Conservation (phyloP, 2,329 filamentous ascomycete species). For the Colletotrichum salicis region DNA sequence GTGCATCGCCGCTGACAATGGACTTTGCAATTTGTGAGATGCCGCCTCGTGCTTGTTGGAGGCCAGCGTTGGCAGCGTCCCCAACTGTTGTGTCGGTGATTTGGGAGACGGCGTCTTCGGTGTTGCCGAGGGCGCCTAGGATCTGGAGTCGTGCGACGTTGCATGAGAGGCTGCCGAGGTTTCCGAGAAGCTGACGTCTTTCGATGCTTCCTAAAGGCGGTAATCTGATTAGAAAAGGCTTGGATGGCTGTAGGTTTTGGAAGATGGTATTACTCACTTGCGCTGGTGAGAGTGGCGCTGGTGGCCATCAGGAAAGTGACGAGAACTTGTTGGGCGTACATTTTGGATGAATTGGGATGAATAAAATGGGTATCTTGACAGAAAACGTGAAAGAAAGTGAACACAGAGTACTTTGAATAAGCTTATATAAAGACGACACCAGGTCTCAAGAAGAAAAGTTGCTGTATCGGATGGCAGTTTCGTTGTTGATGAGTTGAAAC, state of each 20-base stretch:
- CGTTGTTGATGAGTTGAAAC: not conserved
- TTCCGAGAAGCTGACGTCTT: not conserved
- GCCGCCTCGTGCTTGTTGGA: conserved; percentile 3
- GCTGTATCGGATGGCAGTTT: not conserved
- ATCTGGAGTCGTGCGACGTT: not conserved
- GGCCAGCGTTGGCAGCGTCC: not conserved
- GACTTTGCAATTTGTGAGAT: not conserved
- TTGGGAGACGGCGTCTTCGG: not conserved
- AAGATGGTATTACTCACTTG: not conserved
- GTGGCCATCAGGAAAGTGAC: not conserved
- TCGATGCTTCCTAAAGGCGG: not conserved
- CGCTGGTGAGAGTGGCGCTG: not conserved
- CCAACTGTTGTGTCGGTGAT: conserved; percentile 6
- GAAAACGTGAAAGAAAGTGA: not conserved
- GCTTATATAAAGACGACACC: not conserved
- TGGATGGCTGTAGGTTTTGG: not conserved
- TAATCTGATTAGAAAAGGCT: not conserved
- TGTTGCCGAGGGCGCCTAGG: not conserved
- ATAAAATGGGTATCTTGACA: not conserved
- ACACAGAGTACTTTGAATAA: not conserved
- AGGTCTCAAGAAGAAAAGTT: not conserved
- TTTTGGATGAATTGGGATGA: not conserved
- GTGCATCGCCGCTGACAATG: not conserved
- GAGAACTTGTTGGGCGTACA: not conserved
- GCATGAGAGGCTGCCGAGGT: not conserved